Conservation (phyloP, 495 filamentous ascomycete species). For the Aspergillus mulundensis region DNA sequence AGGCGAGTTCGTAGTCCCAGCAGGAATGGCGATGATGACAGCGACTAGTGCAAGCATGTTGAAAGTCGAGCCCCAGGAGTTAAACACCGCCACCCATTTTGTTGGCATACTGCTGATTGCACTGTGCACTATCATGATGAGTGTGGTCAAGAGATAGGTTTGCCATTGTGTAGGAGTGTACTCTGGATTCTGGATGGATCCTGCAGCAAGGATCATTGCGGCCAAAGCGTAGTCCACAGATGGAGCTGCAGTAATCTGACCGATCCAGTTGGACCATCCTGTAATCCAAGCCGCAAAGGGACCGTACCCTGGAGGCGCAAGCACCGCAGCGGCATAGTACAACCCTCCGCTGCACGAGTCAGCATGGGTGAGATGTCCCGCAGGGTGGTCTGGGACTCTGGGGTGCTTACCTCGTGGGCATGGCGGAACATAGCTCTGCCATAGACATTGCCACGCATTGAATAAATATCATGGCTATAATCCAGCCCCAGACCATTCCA, state of each 20-base stretch:
- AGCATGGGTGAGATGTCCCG: not conserved
- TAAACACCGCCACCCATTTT: slow-evolving; percentile 69
- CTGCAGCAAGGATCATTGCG: slow-evolving; percentile 71
- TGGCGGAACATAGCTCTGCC: slow-evolving; percentile 63
- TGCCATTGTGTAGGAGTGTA: slow-evolving; percentile 66
- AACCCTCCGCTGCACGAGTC: slow-evolving; percentile 57
- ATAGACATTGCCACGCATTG: slow-evolving; percentile 66
- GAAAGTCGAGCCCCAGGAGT: slow-evolving; percentile 69
- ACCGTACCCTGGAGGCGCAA: slow-evolving; percentile 72
- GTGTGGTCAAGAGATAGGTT: slow-evolving; percentile 62
- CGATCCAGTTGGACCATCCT: slow-evolving; percentile 74
- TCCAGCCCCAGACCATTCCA: slow-evolving; percentile 83
- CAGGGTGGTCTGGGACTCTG: not conserved
- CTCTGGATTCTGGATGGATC: slow-evolving; percentile 60
- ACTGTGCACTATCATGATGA: slow-evolving; percentile 68
- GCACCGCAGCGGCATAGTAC: slow-evolving; percentile 74
- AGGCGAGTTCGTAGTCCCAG: slow-evolving; percentile 52
- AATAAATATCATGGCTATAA: slow-evolving; percentile 71
- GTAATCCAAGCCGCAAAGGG: slow-evolving; percentile 72
- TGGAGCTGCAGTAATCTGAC: slow-evolving; percentile 66
- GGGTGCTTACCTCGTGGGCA: slow-evolving; percentile 54
- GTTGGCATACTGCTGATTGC: slow-evolving; percentile 73
- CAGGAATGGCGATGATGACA: slow-evolving; percentile 68
- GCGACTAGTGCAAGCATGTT: slow-evolving; percentile 67
- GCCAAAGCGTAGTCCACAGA: slow-evolving; percentile 59